Evolutionary conservation across 164 flowering plant species (phyloP).

Genomic region (Aristolochia californica): DNA sequence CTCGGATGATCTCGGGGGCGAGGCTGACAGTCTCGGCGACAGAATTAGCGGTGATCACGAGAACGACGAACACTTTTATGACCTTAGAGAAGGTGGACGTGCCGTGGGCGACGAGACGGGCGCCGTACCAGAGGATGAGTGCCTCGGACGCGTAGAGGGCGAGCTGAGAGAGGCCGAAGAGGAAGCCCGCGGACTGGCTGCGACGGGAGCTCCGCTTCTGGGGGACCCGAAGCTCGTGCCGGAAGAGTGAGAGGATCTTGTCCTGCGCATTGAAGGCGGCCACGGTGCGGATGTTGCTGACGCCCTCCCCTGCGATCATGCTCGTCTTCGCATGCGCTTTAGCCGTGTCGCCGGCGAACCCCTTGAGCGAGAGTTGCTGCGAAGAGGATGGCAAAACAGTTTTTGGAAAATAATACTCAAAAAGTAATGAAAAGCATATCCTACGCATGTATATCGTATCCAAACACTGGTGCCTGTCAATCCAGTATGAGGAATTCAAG

Average conservation of each 20-base stretch:
- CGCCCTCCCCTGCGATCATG: slow-evolving; percentile 99
- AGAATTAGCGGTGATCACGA: slow-evolving; percentile 88
- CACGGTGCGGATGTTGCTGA: slow-evolving; percentile 93
- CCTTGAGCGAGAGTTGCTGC: slow-evolving; percentile 95
- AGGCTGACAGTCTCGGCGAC: slow-evolving; percentile 97
- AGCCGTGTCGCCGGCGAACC: slow-evolving; percentile 97
- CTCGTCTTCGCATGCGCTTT: slow-evolving; percentile 97
- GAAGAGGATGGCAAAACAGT: not conserved
- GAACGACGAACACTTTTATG: slow-evolving; percentile 84
- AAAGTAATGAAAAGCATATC: too few relatives aligned
- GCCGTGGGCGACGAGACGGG: slow-evolving; percentile 73
- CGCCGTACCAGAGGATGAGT: slow-evolving; percentile 92
- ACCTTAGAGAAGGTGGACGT: slow-evolving; percentile 90
- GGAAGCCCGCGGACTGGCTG: slow-evolving; percentile 67
- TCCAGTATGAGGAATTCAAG: not conserved
- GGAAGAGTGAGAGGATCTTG: slow-evolving; percentile 72
- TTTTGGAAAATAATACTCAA: too few relatives aligned
- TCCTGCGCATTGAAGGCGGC: slow-evolving; percentile 96
- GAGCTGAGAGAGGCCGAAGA: slow-evolving; percentile 92
- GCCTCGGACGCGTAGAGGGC: slow-evolving; percentile 86
- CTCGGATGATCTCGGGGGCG: slow-evolving; percentile 85
- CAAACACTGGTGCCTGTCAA: too few relatives aligned
- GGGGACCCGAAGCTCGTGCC: slow-evolving; percentile 67
- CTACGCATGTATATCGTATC: too few relatives aligned
- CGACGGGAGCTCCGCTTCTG: slow-evolving; percentile 55